Percentiles rank a stretch among this genome's conserved stretches.
phyloP scores from a whole-genome alignment of 169 alveolate genomes.

The Hepatocystis sp. region DNA sequence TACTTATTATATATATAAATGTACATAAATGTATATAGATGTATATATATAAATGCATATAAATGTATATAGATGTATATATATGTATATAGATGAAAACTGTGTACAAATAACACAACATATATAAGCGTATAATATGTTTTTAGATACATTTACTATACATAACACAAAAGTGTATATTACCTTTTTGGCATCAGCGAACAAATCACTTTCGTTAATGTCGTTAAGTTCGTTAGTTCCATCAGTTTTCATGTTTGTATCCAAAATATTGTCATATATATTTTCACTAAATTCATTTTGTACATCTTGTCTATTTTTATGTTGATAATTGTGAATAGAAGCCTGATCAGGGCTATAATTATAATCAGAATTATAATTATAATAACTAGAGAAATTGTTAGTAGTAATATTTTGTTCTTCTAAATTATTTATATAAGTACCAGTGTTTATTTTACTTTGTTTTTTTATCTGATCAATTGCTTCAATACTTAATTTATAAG shows the following conservation, averaged over 20 bases:
- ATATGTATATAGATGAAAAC: too few species aligned
- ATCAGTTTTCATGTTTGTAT: slow-evolving; percentile 4
- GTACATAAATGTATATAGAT: too few species aligned
- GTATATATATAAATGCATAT: too few species aligned
- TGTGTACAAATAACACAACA: too few species aligned
- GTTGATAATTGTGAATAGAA: slow-evolving; percentile 32
- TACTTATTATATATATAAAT: too few species aligned
- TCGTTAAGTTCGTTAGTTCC: neutral
- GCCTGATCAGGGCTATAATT: slow-evolving; percentile 34
- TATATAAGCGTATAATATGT: too few species aligned
- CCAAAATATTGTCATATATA: slow-evolving; percentile 17
- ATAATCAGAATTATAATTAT: slow-evolving; percentile 59
- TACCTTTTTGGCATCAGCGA: slow-evolving; percentile 25
- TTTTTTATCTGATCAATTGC: slow-evolving; percentile 48
- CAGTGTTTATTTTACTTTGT: too few species aligned
- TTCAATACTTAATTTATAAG: slow-evolving; percentile 69
- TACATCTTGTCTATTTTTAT: slow-evolving; percentile 14
- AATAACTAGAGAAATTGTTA: slow-evolving; percentile 43
- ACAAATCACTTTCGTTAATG: neutral
- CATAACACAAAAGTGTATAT: too few species aligned
- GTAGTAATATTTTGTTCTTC: slow-evolving; percentile 52
- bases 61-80: too few species aligned
- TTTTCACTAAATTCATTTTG: slow-evolving; percentile 19
- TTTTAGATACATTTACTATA: too few species aligned
- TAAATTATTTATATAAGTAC: too few species aligned